A percentile compares a stretch with the other conserved stretches of the same genome.
Evolutionary conservation across 129 eudicot species (phyloP).

Genomic region (Glebionis coronaria): DNA sequence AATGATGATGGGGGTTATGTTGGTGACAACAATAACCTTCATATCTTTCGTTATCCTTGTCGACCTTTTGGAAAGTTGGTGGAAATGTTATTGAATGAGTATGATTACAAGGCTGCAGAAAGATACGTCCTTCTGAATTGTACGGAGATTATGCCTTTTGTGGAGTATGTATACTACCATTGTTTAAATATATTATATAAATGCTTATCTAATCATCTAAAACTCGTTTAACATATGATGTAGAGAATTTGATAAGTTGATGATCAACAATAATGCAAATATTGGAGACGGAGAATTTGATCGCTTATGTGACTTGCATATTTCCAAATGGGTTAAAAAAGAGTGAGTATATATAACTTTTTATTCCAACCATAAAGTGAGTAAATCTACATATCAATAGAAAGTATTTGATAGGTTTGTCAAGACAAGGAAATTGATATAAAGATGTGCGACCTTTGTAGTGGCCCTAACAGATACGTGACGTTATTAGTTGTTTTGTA

Average conservation of each 20-base stretch:
- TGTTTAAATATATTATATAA: background rate
- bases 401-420: background rate
- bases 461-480: background rate
- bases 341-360: background rate
- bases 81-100: background rate
- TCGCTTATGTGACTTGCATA: background rate
- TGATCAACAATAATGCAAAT: background rate
- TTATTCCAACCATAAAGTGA: background rate
- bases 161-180: slow-evolving; percentile 5
- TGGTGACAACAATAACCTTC: background rate
- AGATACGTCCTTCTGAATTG: slow-evolving; percentile 16
- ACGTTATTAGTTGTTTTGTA: background rate
- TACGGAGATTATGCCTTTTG: background rate
- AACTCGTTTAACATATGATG: background rate
- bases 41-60: background rate
- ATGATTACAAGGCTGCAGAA: background rate
- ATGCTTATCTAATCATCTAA: background rate
- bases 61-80: background rate
- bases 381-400: background rate
- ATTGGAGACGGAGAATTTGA: background rate
- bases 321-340: background rate
- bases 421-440: background rate
- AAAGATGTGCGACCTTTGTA: background rate
- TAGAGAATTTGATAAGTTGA: slow-evolving; percentile 10
- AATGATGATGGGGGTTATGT: slow-evolving; percentile 1